phyloP scores from a whole-genome alignment of 441 rosid species.

The Arabidopsis lyrata region DNA sequence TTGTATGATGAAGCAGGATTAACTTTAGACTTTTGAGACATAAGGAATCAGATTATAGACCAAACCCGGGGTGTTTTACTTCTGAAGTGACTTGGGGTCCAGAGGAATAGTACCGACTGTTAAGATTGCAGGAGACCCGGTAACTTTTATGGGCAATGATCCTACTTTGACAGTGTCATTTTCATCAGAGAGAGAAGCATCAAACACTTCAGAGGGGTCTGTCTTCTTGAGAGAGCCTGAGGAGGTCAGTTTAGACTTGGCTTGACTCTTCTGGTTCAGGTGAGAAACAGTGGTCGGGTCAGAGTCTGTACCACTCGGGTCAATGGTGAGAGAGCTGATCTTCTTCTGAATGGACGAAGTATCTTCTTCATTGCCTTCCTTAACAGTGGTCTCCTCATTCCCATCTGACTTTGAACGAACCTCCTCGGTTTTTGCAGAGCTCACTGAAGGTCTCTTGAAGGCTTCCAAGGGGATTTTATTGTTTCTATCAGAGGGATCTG shows the following conservation, averaged over 20 bases:
- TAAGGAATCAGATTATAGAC: neutral
- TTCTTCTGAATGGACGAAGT: constrained; percentile 37
- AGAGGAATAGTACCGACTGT: constrained; percentile 72
- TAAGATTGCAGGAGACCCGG: constrained; percentile 56
- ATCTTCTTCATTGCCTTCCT: constrained; percentile 43
- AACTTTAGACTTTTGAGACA: constrained; percentile 6
- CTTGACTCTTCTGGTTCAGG: constrained; percentile 22
- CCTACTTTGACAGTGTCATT: constrained; percentile 62
- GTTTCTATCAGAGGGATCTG: constrained; percentile 49
- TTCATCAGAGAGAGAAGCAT: constrained; percentile 31
- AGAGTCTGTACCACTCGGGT: constrained; percentile 47
- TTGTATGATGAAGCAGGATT: constrained; percentile 12
- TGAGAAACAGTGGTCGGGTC: constrained; percentile 28
- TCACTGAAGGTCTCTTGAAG: constrained; percentile 43
- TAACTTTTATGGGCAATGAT: constrained; percentile 72
- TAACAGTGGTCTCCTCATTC: constrained; percentile 26
- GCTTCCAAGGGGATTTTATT: constrained; percentile 41
- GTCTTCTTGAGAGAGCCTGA: constrained; percentile 15
- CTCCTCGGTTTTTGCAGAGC: constrained; percentile 36
- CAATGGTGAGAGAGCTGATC: constrained; percentile 55
- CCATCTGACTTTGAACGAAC: constrained; percentile 32
- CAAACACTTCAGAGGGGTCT: constrained; percentile 25
- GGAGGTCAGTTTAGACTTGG: constrained; percentile 12
- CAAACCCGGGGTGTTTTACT: constrained; percentile 25
- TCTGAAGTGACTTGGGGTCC: constrained; percentile 56